Percentiles rank a stretch among this genome's conserved stretches.
phyloP scores from a whole-genome alignment of 1,284 basidiomycete genomes.

The Mrakiaceae sp. region DNA sequence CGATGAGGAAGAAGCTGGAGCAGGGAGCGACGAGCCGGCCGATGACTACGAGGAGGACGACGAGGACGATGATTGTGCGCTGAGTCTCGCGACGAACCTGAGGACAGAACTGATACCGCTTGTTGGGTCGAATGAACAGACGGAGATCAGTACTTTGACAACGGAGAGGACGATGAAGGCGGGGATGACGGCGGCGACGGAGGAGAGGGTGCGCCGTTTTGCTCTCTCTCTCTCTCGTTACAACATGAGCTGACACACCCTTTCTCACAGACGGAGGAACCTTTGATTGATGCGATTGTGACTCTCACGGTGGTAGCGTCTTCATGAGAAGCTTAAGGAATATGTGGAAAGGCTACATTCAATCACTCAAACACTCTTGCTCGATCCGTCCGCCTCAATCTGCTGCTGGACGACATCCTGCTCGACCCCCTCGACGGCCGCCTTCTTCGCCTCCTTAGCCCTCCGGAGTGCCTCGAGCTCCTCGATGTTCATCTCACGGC shows the following conservation, averaged over 20 bases:
- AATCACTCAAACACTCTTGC: too few relatives aligned
- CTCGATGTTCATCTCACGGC: too few relatives aligned
- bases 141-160: slow-evolving; percentile 17
- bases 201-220: slow-evolving; percentile 7
- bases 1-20: slow-evolving; percentile 3
- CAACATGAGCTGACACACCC: background rate
- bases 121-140: background rate
- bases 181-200: slow-evolving; percentile 12
- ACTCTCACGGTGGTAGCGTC: too few relatives aligned
- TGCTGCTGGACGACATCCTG: too few relatives aligned
- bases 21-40: slow-evolving; percentile 3
- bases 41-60: slow-evolving; percentile 17
- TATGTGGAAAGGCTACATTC: too few relatives aligned
- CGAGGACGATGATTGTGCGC: slow-evolving; percentile 16
- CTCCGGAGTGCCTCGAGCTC: too few relatives aligned
- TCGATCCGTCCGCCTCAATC: too few relatives aligned
- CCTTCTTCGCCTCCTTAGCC: too few relatives aligned
- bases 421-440: too few relatives aligned
- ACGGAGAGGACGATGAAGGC: slow-evolving; percentile 16
- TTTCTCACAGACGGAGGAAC: background rate
- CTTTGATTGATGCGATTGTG: background rate
- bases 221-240: background rate
- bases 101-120: background rate
- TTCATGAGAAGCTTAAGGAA: too few relatives aligned
- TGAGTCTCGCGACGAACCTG: background rate